Base-by-base conservation (phyloP, 192 early-diverging fungal species). In the Rhizoclosmatium globosum region DNA sequence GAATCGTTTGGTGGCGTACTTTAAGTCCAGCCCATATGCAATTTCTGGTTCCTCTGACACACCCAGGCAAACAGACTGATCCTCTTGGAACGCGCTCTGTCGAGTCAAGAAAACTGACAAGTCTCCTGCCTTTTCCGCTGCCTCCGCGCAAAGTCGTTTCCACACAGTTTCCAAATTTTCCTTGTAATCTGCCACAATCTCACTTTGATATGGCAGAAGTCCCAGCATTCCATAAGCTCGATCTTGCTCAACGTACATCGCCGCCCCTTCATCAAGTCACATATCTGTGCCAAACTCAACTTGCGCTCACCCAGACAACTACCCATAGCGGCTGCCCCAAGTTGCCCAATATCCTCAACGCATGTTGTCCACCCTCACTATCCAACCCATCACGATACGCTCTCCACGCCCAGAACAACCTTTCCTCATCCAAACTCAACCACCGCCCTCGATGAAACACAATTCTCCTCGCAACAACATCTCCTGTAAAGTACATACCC, bases 101-200 rank as follows among this genome's bases (percentile, higher is more conserved):
- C 60, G 60, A 31, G 60, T 62, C 23, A 62, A 39, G 21, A 62
- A 62, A 7, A 62, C 19, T 9, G 60, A 62, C 23, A 62, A 23
- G 23, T 62, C 60, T 21, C 6, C 7, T 62, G 60, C 7, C 4
- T 39, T 6, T 21, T 62, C 60, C 4, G 21, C 21, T 21, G 60
- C 60, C 38, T 62, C 60, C 7, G 23, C 15, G 23, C 9, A 21
- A 23, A 62, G 15, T 62, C 21, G 9, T 7, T 21, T 9, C 60
- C 60, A 62, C 7, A 62, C 60, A 1, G 21, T 21, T 39, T 62
- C 60, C 60, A 62, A 62, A 7, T 7, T 6, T 19, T 62, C 60
- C 21, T 62, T 7, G 60, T 62, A 62, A 21, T 62, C 60, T 62
- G 60, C 7, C 60, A 62, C 60, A 39, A 62, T 9, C 9, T 62